Evolutionary conservation across 2,329 filamentous ascomycete genomes (phyloP).

Genomic region (Pseudocercospora cruenta): DNA sequence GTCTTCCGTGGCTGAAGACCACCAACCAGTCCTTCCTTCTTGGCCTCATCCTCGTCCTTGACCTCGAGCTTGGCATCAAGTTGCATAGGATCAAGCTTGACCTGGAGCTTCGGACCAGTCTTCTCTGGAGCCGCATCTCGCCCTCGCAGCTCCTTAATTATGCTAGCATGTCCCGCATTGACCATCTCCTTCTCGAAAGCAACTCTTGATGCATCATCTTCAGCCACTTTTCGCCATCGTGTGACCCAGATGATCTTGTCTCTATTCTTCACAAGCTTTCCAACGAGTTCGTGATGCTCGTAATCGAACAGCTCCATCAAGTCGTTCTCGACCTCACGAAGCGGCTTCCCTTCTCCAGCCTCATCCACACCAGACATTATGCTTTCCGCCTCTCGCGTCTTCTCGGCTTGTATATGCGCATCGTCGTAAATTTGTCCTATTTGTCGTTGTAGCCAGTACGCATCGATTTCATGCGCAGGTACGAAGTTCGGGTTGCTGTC

Average conservation of each 20-base stretch:
- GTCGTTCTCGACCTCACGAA: constrained; percentile 96
- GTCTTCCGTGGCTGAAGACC: constrained; percentile 83
- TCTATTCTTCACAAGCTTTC: constrained; percentile 86
- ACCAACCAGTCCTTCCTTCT: constrained; percentile 72
- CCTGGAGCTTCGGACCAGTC: constrained; percentile 68
- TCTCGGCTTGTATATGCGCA: constrained; percentile 89
- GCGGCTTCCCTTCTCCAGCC: constrained; percentile 78
- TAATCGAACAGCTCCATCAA: constrained; percentile 98
- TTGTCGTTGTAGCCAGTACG: constrained; percentile 94
- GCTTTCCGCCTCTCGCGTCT: constrained; percentile 80
- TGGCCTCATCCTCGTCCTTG: constrained; percentile 58
- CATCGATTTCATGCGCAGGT: constrained; percentile 87
- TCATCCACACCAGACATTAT: constrained; percentile 75
- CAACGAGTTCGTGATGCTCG: constrained; percentile 89
- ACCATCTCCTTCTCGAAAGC: constrained; percentile 89
- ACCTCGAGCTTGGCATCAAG: constrained; percentile 58
- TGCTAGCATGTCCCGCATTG: constrained; percentile 81
- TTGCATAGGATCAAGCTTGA: constrained; percentile 84
- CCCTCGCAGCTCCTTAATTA: constrained; percentile 84
- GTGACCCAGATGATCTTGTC: constrained; percentile 97
- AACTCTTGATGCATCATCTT: constrained; percentile 70
- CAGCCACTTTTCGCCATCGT: constrained; percentile 78
- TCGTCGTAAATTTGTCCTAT: constrained; percentile 88
- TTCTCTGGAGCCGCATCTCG: constrained; percentile 64
- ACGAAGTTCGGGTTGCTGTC: constrained; percentile 63